Evolutionary conservation across 2,329 filamentous ascomycete species (phyloP), one percentile per base, ranked within the genome.

Genomic region (Dactylellina parvicollis): DNA sequence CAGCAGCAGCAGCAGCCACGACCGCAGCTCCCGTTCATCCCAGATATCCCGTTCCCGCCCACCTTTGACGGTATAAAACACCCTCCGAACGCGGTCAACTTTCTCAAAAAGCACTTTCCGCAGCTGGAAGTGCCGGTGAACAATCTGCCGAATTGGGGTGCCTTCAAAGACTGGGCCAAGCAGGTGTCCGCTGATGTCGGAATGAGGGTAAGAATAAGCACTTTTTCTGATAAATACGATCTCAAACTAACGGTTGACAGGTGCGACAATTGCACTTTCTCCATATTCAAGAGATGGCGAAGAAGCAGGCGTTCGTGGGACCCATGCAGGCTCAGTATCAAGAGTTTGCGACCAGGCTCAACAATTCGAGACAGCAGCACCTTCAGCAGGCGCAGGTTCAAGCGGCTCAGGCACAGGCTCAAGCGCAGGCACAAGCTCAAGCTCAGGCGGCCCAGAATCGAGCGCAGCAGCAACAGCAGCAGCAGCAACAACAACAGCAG

Each of bases 261-360:
- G 60, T 73, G 1, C 60, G 61, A 14, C 62, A 65, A 42, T 28
- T 66, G 54, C 69, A 73, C 24, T 73, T 66, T n/a, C 40, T 73
- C n/a, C 69, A 73, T 14, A 44, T 73, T 4, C 69, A 65, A 14
- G 69, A 73, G 18, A 52, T 73, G 52, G 49, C 60, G 12, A 65
- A 59, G 46, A 73, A 67, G 22, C 30, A 56, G 20, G 14, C 57
- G 20, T 61, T 61, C 18, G 20, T 40, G 5, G 50, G 52, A n/a
- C 65, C 54, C 1, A 62, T 62, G 65, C 56, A 55, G 24, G 26
- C 18, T 16, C 57, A 62, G 3, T 72, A 64, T 38, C 66, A 72
- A 18, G 66, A 72, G 24, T 72, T 72, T 26, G 50, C 46, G 4
- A 59, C 32, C 7, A 14, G 66, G 18, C 32, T 72, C 5, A 57